Percentiles rank a stretch among this genome's conserved stretches.
Evolutionary conservation across 2,329 filamentous ascomycete genomes (phyloP).

Genomic region (Hyphodiscus sp.): DNA sequence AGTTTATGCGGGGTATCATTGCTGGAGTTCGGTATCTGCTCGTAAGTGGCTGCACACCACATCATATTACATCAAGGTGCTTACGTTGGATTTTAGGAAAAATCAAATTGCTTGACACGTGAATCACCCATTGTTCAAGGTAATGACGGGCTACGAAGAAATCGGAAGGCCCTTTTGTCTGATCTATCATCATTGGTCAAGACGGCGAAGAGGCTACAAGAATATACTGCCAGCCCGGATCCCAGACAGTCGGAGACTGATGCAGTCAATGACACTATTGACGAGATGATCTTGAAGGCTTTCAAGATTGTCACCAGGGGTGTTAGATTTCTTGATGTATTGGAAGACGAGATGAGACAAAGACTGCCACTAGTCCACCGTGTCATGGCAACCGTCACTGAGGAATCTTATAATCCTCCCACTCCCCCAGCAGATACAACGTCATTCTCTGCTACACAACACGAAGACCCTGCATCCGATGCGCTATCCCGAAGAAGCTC

Average conservation of each 20-base stretch:
- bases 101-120: slow-evolving; percentile 77
- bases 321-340: slow-evolving; percentile 81
- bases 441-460: slow-evolving; percentile 36
- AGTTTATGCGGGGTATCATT: slow-evolving; percentile 91
- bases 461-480: slow-evolving; percentile 37
- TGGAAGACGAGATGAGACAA: slow-evolving; percentile 56
- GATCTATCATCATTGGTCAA: slow-evolving; percentile 88
- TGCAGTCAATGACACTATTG: slow-evolving; percentile 68
- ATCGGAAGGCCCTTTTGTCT: slow-evolving; percentile 80
- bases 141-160: slow-evolving; percentile 69
- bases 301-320: slow-evolving; percentile 92
- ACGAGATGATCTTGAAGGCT: slow-evolving; percentile 88
- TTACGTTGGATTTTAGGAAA: slow-evolving; percentile 54
- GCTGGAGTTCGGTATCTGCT: slow-evolving; percentile 86
- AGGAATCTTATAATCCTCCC: slow-evolving; percentile 52
- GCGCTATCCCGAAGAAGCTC: slow-evolving; percentile 26
- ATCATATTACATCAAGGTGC: neutral
- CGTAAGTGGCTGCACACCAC: slow-evolving; percentile 46
- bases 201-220: slow-evolving; percentile 77
- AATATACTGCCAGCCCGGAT: slow-evolving; percentile 42
- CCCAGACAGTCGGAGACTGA: slow-evolving; percentile 41
- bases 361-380: slow-evolving; percentile 46
- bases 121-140: slow-evolving; percentile 70
- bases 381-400: slow-evolving; percentile 53
- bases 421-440: slow-evolving; percentile 57